Evolutionary conservation across 139 green algal species (phyloP), one percentile per base, ranked within the genome.

Genomic region (Picochlorum sp.): DNA sequence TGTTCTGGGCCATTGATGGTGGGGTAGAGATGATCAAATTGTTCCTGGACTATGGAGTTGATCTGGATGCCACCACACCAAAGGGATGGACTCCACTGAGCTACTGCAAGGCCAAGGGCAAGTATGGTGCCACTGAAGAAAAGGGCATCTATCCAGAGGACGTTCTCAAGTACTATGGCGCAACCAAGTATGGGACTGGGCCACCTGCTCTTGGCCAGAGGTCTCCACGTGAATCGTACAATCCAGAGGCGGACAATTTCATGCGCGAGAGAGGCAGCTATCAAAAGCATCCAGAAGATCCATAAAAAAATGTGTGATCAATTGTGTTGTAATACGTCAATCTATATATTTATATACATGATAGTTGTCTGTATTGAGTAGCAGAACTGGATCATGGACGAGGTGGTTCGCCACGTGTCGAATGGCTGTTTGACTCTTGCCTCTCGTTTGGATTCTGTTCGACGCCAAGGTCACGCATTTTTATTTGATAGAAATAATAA

Each of bases 1-100:
- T 97, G 4, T 97, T 97, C 77, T 97, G 91, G 91, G 91, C 68
- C 54, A 92, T 97, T 60, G 91, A 97, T 63, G 91, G 91, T 6
- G 91, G 88, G 34, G 67, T 91, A 9, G 88, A 92, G 49, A 87
- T 95, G 57, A 92, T 91, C 56, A 85, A 90, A 71, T 79, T 95
- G 45, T 65, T 94, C 37, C 34, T 81, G 1, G 74, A 90, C 45
- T 95, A 88, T 60, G 90, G 87, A 3, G 85, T 58, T 2, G 81
- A 95, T 54, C 63, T 94, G 50, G 81, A 96, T 61, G 73, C 65
- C 7, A 11, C 34, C n/a, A 86, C 71, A 26, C 75, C 78, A 49
- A 90, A 93, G 61, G 83, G 77, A 58, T 96, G 89, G 89, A 95
- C 83, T 1, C 79, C 91, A 1, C 80, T 97, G 16, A 89, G 73